These are phyloP conservation scores for Neophaeococcomyces mojaviensis DNA, from an alignment of 2,329 filamentous ascomycete genomes.

Conservation along the genomic window DNA sequence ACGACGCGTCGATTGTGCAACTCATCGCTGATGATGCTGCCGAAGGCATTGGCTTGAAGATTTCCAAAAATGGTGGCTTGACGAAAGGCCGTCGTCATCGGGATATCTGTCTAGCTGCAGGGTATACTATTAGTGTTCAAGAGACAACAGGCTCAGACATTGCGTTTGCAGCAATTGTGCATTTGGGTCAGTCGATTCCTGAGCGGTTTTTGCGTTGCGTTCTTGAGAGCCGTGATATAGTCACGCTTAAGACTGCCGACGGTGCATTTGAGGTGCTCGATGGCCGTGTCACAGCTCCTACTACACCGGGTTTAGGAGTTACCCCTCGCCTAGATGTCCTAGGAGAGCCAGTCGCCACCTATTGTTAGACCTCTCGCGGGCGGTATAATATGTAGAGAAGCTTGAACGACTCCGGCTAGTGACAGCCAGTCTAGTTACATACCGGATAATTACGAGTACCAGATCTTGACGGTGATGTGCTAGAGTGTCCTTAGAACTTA, in stretches of 20 bases:
- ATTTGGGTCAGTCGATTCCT: conserved; percentile 20
- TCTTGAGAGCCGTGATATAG: conserved; percentile 18
- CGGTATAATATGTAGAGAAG: too few species aligned
- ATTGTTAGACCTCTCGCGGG: too few species aligned
- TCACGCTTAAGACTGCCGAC: conserved; percentile 21
- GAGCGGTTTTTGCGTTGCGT: conserved; percentile 12
- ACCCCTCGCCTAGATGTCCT: neutral
- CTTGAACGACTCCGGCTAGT: too few species aligned
- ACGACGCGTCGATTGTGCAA: conserved; percentile 16
- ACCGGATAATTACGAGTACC: too few species aligned
- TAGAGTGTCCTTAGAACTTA: too few species aligned
- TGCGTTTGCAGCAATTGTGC: conserved; percentile 24
- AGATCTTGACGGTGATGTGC: too few species aligned
- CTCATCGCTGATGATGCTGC: conserved; percentile 24
- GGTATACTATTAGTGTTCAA: conserved; percentile 22
- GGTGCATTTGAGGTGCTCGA: conserved; percentile 56
- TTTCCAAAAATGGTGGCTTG: conserved; percentile 21
- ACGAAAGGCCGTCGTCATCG: conserved; percentile 19
- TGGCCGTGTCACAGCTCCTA: conserved; percentile 56
- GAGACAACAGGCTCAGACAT: conserved; percentile 25
- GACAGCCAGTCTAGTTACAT: too few species aligned
- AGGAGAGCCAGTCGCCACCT: neutral
- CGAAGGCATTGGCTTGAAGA: conserved; percentile 24
- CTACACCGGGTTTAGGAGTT: conserved; percentile 57
- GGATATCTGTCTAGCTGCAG: conserved; percentile 23